Base-by-base conservation (phyloP, 2,329 filamentous ascomycete species). In the Rhytidhysteron rufulum region DNA sequence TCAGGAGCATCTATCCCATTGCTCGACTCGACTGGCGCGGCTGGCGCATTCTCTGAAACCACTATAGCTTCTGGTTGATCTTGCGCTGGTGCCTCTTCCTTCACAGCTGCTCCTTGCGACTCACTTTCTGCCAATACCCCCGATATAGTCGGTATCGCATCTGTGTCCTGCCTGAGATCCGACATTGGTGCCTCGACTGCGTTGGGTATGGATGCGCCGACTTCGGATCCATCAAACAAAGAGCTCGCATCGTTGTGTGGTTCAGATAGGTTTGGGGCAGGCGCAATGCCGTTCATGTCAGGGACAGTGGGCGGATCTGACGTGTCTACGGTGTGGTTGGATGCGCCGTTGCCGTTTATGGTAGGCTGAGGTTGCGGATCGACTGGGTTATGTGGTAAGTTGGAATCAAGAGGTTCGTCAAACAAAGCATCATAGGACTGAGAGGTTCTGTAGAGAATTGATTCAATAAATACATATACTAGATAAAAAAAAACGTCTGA, bases 191-290 rank as follows among this genome's bases (percentile, higher is more conserved):
- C 68, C 45, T 71, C 66, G 15, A 67, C 59, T 1, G 68, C 65
- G 24, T 66, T 64, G 32, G 65, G 61, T 17, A 62, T 44, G 1
- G 60, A 57, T 16, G 59, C 56, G 22, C 44, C 46, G 11, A 53
- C 34, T 16, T 66, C 58, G 13, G 53, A 51, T 30, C 52, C 53
- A 24, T 55, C 57, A 34, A 69, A 66, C 5, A 70, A 55, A 44
- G 70, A 67, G 38, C 67, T 67, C 16, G 48, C 53, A 27, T 67
- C 65, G 24, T 8, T 7, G 39, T 59, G 62, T 36, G 70, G 65
- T 16, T 67, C 62, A 32, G 72, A 51, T 43, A 68, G 70, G 24
- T 68, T 64, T 16, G 69, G 63, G 20, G 68, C 53, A 4, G 67
- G 60, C 20, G 68, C 67, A 22, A 72, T 71, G 37, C 68, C 69